Evolutionary conservation across 2,329 filamentous ascomycete species (phyloP), one percentile per base, ranked within the genome.

Genomic region (Chrysoporthe austroafricana): DNA sequence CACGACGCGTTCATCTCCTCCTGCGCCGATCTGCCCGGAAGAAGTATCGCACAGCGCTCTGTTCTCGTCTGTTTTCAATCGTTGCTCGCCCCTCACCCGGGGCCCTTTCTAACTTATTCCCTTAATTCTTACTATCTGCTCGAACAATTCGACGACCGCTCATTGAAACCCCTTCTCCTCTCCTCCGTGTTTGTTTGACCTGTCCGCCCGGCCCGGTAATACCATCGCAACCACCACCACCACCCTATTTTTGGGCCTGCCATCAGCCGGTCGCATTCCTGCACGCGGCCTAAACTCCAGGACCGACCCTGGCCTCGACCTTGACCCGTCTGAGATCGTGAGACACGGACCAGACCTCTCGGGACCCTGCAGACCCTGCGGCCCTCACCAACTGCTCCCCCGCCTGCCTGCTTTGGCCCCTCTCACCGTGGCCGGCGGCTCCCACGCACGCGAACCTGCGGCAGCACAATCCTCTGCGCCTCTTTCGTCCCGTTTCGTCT

Each of bases 311-410:
- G 59, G 59, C 59, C 43, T 48, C 32, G 59, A 18, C 59, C 59
- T 61, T 61, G 59, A 50, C 64, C 63, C 64, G 58, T 42, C 62
- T 63, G 63, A 73, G 73, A 74, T 75, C 73, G 72, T 76, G 74
- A 76, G 73, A 76, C 73, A 75, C 50, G 16, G 21, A 54, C 50
- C 50, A 54, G 50, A 34, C 26, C 50, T 34, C 21, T 54, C 26
- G 26, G 50, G 32, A 5, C 50, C 50, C 21, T 54, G 50, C 50
- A 54, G 26, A 54, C 48, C 48, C 48, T 52, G 48, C 48, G 5
- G 9, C 48, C 6, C 18, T n/a, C 18, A 9, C 5, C 8, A 21
- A 21, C 46, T 21, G 8, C n/a, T 21, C 46, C 14, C 13, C 46
- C 46, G 13, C 4, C 14, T n/a, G 16, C 44, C 44, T 46, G 43